phyloP scores from a whole-genome alignment of 129 eudicot genomes.

The Tagetes erecta region DNA sequence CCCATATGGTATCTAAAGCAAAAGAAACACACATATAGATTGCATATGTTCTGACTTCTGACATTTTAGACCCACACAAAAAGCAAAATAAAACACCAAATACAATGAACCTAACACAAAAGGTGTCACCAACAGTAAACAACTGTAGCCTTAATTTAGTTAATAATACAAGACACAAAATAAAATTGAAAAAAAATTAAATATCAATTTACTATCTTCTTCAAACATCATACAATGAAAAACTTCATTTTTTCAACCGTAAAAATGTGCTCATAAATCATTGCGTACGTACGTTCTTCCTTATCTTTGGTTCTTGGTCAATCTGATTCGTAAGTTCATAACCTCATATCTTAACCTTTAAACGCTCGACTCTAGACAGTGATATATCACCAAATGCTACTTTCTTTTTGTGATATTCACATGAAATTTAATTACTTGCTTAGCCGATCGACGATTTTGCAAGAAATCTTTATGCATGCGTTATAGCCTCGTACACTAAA shows the following conservation, averaged over 20 bases:
- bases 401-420: conserved; percentile 24
- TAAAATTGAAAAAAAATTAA: conserved; percentile 11
- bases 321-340: not conserved
- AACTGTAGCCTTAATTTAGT: conserved; percentile 37
- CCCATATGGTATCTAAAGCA: not conserved
- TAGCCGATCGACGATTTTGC: not conserved
- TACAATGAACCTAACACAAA: conserved; percentile 37
- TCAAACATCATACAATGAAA: conserved; percentile 24
- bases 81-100: conserved; percentile 25
- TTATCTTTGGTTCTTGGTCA: conserved; percentile 19
- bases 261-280: conserved; percentile 31
- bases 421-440: conserved; percentile 23
- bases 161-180: conserved; percentile 7
- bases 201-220: conserved; percentile 16
- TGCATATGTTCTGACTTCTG: conserved; percentile 14
- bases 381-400: not conserved
- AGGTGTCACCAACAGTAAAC: conserved; percentile 34
- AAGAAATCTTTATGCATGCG: conserved; percentile 25
- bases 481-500: conserved; percentile 18
- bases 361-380: not conserved
- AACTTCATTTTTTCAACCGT: conserved; percentile 9
- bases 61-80: conserved; percentile 35
- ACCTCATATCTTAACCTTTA: not conserved
- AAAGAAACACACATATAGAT: conserved; percentile 10
- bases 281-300: not conserved